Conservation (phyloP, 306 rosid species). For the Sicyos baderoa region DNA sequence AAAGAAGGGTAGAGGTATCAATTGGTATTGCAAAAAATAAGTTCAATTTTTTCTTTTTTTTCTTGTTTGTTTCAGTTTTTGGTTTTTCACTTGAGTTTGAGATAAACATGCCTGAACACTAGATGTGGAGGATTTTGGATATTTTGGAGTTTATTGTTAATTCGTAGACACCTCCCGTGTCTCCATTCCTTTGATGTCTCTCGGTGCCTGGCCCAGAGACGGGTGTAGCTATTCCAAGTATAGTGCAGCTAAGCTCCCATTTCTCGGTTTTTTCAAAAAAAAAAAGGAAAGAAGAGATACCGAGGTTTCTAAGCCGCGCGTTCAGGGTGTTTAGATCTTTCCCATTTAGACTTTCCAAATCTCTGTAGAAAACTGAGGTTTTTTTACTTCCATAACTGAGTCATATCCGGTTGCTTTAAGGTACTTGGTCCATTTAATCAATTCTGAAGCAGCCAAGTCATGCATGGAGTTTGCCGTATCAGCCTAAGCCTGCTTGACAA, state of each 20-base stretch:
- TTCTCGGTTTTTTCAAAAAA: too few species aligned
- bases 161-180: too few species aligned
- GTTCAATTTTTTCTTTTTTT: too few species aligned
- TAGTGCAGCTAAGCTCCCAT: too few species aligned
- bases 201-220: too few species aligned
- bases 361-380: neutral
- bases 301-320: neutral
- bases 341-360: slow-evolving; percentile 8
- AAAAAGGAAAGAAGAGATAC: neutral
- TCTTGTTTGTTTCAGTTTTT: neutral
- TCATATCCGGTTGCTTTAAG: slow-evolving; percentile 4
- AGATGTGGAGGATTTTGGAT: neutral
- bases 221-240: too few species aligned
- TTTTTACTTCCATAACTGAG: slow-evolving; percentile 2
- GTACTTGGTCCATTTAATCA: neutral
- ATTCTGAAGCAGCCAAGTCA: neutral
- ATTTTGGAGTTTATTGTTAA: slow-evolving; percentile 4
- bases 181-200: too few species aligned
- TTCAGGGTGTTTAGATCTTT: neutral
- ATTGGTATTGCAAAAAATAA: neutral
- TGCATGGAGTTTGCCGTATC: neutral
- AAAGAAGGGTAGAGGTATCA: slow-evolving; percentile 70
- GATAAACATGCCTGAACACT: neutral
- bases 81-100: slow-evolving; percentile 10
- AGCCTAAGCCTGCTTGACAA: neutral